Evolutionary conservation across 2,329 filamentous ascomycete genomes (phyloP), one percentile per base, ranked within the genome.

Genomic region (Geosmithia morbida): DNA sequence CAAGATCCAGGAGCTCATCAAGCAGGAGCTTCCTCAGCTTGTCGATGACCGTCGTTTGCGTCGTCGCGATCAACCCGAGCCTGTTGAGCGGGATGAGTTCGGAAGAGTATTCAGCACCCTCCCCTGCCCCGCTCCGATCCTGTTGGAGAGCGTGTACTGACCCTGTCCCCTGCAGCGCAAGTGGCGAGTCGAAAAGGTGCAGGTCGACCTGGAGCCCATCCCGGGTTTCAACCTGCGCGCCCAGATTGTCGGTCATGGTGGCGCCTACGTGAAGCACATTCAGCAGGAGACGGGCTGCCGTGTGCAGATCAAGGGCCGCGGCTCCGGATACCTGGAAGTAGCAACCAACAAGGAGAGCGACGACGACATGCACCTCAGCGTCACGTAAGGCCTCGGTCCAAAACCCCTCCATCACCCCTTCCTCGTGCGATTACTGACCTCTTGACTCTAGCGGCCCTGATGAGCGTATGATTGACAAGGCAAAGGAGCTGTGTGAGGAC

Each of bases 121-220:
- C 29, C 29, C 6, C 29, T n/a, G 22, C 8, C 4, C 22, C 8
- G 8, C 19, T 43, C 19, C 3, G 17, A 14, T 3, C 18, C 19
- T 22, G 14, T 26, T 43, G n/a, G 11, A 3, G n/a, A n/a, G 43
- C 50, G 41, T 42, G 18, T 45, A 47, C 50, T 44, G 17, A 19
- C 43, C 37, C 17, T 46, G 33, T 22, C 11, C 13, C 33, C 22
- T 59, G 47, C 54, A 94, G 87, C 87, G 89, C 55, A 98, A 97
- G 86, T 98, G 92, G 92, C 90, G 92, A 1, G 92, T 97, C 60
- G 88, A 96, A 67, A 87, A 85, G 57, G 94, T 98, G 45, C 83
- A 87, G 1, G 89, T 98, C 55, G 80, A 81, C 52, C 79, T 98
- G 49, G 92, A 97, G 56, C 86, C 90, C 0, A 79, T 97, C 47